A percentile compares a stretch with the other conserved stretches of the same genome.
Conservation (phyloP, 2,329 filamentous ascomycete genomes). For the Dactylonectria estremocensis region DNA sequence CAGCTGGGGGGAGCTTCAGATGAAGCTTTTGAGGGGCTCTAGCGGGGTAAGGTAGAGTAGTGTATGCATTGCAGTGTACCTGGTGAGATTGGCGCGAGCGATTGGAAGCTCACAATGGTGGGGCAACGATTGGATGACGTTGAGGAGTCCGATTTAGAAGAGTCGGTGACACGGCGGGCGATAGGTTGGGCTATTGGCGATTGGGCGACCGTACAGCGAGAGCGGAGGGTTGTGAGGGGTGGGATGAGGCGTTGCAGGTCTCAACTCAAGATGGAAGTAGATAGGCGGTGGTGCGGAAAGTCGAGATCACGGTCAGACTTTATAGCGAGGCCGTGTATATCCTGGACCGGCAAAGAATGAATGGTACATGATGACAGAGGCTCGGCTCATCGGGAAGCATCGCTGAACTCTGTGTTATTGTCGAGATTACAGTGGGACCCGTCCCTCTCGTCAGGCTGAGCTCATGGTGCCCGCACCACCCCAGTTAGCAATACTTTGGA, state of each 20-base stretch:
- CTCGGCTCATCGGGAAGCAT: conserved; percentile 26
- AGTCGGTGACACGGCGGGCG: not conserved
- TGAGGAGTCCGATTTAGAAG: conserved; percentile 32
- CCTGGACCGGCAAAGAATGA: not conserved
- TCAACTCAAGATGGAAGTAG: conserved; percentile 28
- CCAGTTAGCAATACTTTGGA: conserved; percentile 4
- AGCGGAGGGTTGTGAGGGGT: conserved; percentile 6
- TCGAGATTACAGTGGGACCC: conserved; percentile 10
- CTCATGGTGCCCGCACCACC: conserved; percentile 38
- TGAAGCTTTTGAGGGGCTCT: conserved; percentile 44
- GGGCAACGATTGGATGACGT: conserved; percentile 51
- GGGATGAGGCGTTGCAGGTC: conserved; percentile 17
- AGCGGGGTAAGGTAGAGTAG: conserved; percentile 45
- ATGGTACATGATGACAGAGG: not conserved
- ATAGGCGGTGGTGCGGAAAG: not conserved
- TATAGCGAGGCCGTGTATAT: conserved; percentile 17
- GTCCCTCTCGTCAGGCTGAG: conserved; percentile 43
- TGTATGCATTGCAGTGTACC: conserved; percentile 19
- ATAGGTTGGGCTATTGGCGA: conserved; percentile 26
- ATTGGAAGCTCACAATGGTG: conserved; percentile 40
- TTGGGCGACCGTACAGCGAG: conserved; percentile 29
- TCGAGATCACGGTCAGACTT: conserved; percentile 3
- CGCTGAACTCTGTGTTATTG: not conserved
- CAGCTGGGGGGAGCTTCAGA: conserved; percentile 34
- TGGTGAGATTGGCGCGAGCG: conserved; percentile 33